These are phyloP conservation scores for Carex kokanica DNA, from an alignment of 176 grass and related monocot genomes.

Conservation along the genomic window DNA sequence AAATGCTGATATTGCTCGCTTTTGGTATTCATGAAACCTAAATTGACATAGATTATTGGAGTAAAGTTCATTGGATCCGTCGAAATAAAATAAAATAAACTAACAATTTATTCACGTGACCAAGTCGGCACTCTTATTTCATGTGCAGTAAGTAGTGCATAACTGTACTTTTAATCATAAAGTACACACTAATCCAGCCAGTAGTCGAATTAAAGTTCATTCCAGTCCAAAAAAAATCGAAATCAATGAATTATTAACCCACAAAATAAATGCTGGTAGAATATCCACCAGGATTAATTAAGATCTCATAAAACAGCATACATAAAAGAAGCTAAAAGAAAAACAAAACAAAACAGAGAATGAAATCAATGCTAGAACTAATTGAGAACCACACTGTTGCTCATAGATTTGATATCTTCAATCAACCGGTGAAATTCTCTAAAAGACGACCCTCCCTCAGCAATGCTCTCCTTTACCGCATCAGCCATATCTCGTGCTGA, in stretches of 20 bases:
- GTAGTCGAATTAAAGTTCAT: neutral
- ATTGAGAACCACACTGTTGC: neutral
- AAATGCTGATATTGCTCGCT: too few relatives aligned
- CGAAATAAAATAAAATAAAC: too few relatives aligned
- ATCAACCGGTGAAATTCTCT: slow-evolving; percentile 27
- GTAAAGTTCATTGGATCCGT: neutral
- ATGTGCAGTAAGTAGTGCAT: neutral
- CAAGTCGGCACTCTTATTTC: neutral
- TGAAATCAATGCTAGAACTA: neutral
- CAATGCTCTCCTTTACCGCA: slow-evolving; percentile 26
- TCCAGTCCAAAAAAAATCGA: neutral
- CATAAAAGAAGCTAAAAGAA: neutral
- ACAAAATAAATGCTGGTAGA: neutral
- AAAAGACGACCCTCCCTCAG: slow-evolving; percentile 30
- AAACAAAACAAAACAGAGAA: neutral
- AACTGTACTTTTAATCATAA: too few relatives aligned
- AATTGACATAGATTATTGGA: too few relatives aligned
- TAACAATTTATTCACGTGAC: neutral
- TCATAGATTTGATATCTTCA: slow-evolving; percentile 30
- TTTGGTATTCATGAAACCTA: too few relatives aligned
- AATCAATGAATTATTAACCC: neutral
- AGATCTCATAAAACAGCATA: neutral
- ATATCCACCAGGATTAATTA: neutral
- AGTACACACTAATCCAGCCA: neutral
- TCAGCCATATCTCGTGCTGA: slow-evolving; percentile 26